Evolutionary conservation across 805 yeast genomes (phyloP), one percentile per base, ranked within the genome.

Genomic region (Candida vaughaniae): DNA sequence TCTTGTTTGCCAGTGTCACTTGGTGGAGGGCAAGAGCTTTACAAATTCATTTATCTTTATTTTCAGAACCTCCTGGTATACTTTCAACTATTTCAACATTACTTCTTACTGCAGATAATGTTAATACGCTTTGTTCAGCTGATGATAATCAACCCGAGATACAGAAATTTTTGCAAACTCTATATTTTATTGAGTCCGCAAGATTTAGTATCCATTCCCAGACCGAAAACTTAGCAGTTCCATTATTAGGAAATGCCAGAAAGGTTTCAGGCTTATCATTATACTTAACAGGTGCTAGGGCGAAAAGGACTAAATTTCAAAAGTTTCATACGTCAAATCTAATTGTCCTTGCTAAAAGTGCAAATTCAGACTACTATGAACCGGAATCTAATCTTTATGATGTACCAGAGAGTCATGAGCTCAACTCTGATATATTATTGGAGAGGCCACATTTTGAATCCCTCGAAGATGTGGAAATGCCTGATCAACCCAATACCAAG

Each of bases 241-340:
- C 80, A 6, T 69, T 77, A 4, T 62, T 85, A 42, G 58, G 64
- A 1, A 73, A 72, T 43, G 86, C 81, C 2, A 73, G 77, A 29
- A 71, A 73, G 10, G 53, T 82, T 8, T 78, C 89, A 0, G 73
- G 77, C 1, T 69, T 88, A 31, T 64, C 75, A 33, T 75, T 82
- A 46, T 75, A 82, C 0, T 62, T 91, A 31, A 85, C 97, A 1
- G 98, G 98, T 47, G 85, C 93, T 38, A 80, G 80, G 48, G 96
- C 96, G 7, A 83, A 80, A 55, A 72, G 93, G 53, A 91, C 98
- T 3, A 85, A 85, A 57, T 86, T 68, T 56, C 98, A 91, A 62
- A 71, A 72, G 32, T 71, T 68, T 22, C 77, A 81, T n/a, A 75
- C 82, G 17, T 75, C 96, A 0, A 78, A 87, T 26, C 72, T 91